These are phyloP conservation scores for Penicillium sp. DNA, from an alignment of 2,329 filamentous ascomycete species.

Conservation along the genomic window DNA sequence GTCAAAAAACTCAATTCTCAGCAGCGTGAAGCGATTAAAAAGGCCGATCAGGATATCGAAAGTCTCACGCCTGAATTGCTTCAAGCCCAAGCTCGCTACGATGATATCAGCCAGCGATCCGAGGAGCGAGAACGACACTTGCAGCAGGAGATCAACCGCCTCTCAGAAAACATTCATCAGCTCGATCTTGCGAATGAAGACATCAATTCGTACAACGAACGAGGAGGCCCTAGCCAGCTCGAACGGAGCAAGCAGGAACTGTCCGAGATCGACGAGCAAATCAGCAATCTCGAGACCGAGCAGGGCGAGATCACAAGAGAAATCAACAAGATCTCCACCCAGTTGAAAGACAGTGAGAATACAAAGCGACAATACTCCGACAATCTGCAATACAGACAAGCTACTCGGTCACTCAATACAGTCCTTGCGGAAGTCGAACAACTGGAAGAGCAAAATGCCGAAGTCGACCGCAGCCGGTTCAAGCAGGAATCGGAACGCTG, in stretches of 20 bases:
- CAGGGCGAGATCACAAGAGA: conserved; percentile 64
- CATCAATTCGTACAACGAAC: conserved; percentile 75
- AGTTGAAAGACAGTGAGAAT: conserved; percentile 74
- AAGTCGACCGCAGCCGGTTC: conserved; percentile 76
- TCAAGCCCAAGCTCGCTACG: conserved; percentile 71
- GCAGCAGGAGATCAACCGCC: conserved; percentile 66
- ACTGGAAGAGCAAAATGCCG: conserved; percentile 74
- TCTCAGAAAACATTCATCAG: conserved; percentile 73
- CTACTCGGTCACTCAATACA: conserved; percentile 64
- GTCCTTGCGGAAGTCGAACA: conserved; percentile 69
- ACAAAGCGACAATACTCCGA: conserved; percentile 85
- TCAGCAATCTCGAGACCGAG: conserved; percentile 65
- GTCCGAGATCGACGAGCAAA: conserved; percentile 62
- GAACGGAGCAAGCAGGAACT: conserved; percentile 68
- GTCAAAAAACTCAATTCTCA: conserved; percentile 66
- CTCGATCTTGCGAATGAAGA: conserved; percentile 72
- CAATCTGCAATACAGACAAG: conserved; percentile 81
- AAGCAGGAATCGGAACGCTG: conserved; percentile 65
- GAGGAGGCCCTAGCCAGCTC: conserved; percentile 71
- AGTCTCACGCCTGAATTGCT: conserved; percentile 71
- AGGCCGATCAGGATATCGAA: conserved; percentile 70
- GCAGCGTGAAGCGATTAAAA: conserved; percentile 67
- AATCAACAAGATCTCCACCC: conserved; percentile 74
- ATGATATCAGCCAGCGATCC: conserved; percentile 71
- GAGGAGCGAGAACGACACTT: conserved; percentile 70